These are phyloP conservation scores for Colletotrichum musicola DNA, from an alignment of 2,329 filamentous ascomycete species.

Conservation along the genomic window DNA sequence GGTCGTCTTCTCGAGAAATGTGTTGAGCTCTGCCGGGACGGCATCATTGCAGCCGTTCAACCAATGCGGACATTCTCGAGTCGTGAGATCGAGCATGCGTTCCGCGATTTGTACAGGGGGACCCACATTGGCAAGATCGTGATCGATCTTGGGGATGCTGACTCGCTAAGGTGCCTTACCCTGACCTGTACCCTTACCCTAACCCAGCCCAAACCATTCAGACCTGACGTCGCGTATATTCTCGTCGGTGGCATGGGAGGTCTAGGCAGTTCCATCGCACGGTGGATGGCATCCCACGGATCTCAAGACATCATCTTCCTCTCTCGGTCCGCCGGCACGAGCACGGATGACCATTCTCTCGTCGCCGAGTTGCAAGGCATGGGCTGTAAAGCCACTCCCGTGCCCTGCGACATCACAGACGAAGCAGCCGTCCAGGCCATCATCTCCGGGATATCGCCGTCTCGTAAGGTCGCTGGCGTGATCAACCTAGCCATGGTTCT, in stretches of 20 bases:
- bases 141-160: conserved; percentile 38
- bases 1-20: background rate
- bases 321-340: conserved; percentile 42
- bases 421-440: background rate
- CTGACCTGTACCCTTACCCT: too few relatives aligned
- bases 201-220: background rate
- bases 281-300: conserved; percentile 47
- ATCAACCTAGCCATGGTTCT: conserved; percentile 30
- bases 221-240: conserved; percentile 41
- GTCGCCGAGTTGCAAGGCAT: background rate
- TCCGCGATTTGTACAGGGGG: conserved; percentile 58
- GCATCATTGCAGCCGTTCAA: background rate
- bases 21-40: background rate
- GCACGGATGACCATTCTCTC: background rate
- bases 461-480: conserved; percentile 21
- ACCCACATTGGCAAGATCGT: conserved; percentile 61
- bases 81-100: conserved; percentile 51
- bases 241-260: conserved; percentile 49
- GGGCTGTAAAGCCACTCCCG: background rate
- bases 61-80: conserved; percentile 39
- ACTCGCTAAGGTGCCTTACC: too few relatives aligned
- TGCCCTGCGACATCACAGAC: background rate
- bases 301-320: conserved; percentile 45
- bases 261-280: conserved; percentile 45
- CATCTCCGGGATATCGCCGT: background rate